Base-by-base conservation (phyloP, 148 eudicot species). In the Fagopyrum homotropicum region DNA sequence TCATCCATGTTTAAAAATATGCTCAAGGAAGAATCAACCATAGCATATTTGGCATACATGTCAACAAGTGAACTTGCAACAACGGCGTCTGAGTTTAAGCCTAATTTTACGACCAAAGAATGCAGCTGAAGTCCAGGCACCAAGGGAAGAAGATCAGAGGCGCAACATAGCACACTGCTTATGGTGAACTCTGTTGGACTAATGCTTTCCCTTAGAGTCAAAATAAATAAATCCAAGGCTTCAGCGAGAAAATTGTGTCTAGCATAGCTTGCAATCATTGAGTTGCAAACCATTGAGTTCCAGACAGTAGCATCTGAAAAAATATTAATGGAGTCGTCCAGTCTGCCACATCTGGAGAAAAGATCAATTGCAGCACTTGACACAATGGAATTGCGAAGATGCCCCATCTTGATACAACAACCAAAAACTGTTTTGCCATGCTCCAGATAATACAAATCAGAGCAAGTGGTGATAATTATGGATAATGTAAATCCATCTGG, bases 321-420 rank as follows among this genome's bases (percentile, higher is more conserved):
- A 77, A 93, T 74, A 66, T 45, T 77, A 68, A 82, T 59, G 51
- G 97, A 85, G 76, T 78, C 83, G 74, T 88, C 83, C 74, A 91
- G 69, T 80, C 86, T 88, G 84, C 88, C 85, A 89, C 97, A 93
- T 82, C 88, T 89, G 78, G 93, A 89, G 85, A 91, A 91, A 69
- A 93, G 73, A 82, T 93, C 92, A 84, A 93, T 85, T 60, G 83
- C 74, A 66, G 97, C 86, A 88, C 97, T 91, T 75, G 88, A 83
- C 66, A 93, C 83, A 80, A 93, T 80, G 52, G 91, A 74, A 69
- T 91, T 93, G 68, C 84, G 76, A 79, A 89, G 82, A 82, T 84
- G 86, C 71, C 97, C 98, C 78, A 74, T 55, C 75, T 91, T 91
- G 73, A 82, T 51, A 75, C 87, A 91, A 51, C 83, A 78, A 77